Evolutionary conservation across 306 rosid genomes (phyloP), one percentile per base, ranked within the genome.

Genomic region (Medicago truncatula): DNA sequence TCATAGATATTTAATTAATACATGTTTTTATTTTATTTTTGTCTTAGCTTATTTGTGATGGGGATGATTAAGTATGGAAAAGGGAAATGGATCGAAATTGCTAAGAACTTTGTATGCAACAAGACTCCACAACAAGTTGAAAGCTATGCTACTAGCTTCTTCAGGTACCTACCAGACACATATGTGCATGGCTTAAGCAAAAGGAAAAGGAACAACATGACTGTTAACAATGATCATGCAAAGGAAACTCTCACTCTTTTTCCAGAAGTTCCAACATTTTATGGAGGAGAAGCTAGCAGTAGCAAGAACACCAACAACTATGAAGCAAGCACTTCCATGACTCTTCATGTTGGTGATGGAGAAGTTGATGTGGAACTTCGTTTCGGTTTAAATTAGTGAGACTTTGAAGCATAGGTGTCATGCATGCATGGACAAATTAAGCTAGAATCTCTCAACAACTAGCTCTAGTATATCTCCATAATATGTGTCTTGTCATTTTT

Each of bases 111-210:
- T 47, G 0, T 71, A 17, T 49, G 44, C 34, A 78, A 9, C 67
- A 71, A 63, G 72, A 78, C 77, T 63, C 77, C 77, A 16, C 67
- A 71, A 8, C 72, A 78, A 17, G 67, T 78, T 38, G 71, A 70
- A n/a, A 47, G 14, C 34, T 70, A 78, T 60, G 81, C 43, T 6
- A 0, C 8, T 17, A 47, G 76, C 50, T 77, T 61, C 57, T 77
- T 70, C 62, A 47, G 12, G 14, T 28, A 59, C 52, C 20, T 17
- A 5, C 53, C 71, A 70, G 0, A 18, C 12, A 2, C 44, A 34
- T n/a, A 43, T 73, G 4, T 44, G 0, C 9, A 40, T 39, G 57
- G 15, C 12, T 78, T 49, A 8, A 78, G 9, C 39, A 44, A 16
- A 58, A 59, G 16, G 40, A 68, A 40, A 23, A 23, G 28, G 28